Evolutionary conservation across 2,329 filamentous ascomycete genomes (phyloP).

Genomic region (Hypoxylon sp.): DNA sequence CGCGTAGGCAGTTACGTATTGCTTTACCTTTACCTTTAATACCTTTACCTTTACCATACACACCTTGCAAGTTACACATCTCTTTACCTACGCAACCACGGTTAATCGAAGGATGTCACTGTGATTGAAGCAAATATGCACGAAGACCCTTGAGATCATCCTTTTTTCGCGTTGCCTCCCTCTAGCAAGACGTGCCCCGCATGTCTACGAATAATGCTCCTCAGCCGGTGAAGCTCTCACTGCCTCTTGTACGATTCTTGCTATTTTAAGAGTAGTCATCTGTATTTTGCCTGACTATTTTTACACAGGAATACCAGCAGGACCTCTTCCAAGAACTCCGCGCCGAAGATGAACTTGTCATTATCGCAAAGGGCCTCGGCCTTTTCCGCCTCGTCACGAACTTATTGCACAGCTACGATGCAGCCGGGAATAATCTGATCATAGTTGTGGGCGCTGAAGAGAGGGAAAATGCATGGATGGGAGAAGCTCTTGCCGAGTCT

Average conservation of each 20-base stretch:
- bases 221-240: conserved; percentile 81
- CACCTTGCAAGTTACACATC: no score
- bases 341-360: conserved; percentile 89
- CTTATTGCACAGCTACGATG: conserved; percentile 95
- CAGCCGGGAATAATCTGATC: conserved; percentile 91
- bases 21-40: no score
- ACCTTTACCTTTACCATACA: no score
- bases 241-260: conserved; percentile 67
- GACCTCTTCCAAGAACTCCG: conserved; percentile 91
- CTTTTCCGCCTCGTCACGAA: conserved; percentile 94
- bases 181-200: conserved; percentile 46
- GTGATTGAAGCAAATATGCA: conserved; percentile 41
- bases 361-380: conserved; percentile 90
- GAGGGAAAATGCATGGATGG: conserved; percentile 95
- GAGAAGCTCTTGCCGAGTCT: conserved; percentile 94
- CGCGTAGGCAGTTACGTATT: conserved; percentile 26
- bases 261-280: not conserved
- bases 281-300: conserved; percentile 8
- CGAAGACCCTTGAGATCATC: conserved; percentile 30
- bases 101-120: no score
- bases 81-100: no score
- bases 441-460: conserved; percentile 90
- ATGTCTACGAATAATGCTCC: conserved; percentile 64
- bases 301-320: conserved; percentile 82
- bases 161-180: conserved; percentile 25